A percentile compares a stretch with the other conserved stretches of the same genome.
phyloP scores from a whole-genome alignment of 1,284 basidiomycete genomes.

The Cronartium ribicola region DNA sequence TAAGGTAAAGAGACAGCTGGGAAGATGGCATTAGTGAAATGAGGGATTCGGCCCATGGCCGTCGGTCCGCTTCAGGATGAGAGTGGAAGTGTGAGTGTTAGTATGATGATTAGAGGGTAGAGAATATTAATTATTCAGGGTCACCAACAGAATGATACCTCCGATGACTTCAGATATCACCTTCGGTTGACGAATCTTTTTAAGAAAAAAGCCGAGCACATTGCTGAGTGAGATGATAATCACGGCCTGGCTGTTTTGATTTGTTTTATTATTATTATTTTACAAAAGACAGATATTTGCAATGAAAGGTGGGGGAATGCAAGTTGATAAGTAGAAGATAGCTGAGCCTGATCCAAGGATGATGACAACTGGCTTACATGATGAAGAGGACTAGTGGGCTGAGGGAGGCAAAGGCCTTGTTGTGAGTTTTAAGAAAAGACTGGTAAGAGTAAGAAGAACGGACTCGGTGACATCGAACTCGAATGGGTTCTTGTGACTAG shows the following conservation, averaged over 20 bases:
- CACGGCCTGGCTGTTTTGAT: conserved; percentile 51
- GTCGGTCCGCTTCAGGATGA: conserved; percentile 20
- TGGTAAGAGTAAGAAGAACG: not conserved
- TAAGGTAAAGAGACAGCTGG: conserved; percentile 67
- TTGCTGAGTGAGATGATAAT: conserved; percentile 73
- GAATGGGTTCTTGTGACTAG: conserved; percentile 40
- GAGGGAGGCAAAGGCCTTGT: not conserved
- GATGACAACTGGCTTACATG: conserved; percentile 21
- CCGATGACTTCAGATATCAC: conserved; percentile 85
- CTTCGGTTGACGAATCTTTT: conserved; percentile 70
- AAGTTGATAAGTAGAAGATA: not conserved
- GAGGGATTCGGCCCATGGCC: conserved; percentile 60
- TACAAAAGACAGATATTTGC: not conserved
- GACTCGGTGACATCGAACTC: conserved; percentile 39
- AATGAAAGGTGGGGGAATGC: not conserved
- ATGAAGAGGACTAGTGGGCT: conserved; percentile 38
- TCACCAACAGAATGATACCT: conserved; percentile 63
- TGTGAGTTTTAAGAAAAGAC: not conserved
- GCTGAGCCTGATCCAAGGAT: not conserved
- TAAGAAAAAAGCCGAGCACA: conserved; percentile 62
- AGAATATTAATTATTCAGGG: conserved; percentile 13
- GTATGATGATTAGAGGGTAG: not conserved
- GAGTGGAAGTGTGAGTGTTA: not conserved
- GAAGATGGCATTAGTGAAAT: conserved; percentile 78
- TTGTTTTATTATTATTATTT: not conserved